Percentiles rank a stretch among this genome's conserved stretches.
Conservation (phyloP, 1,139 yeast species). For the Geotrichum cucujoidarum region DNA sequence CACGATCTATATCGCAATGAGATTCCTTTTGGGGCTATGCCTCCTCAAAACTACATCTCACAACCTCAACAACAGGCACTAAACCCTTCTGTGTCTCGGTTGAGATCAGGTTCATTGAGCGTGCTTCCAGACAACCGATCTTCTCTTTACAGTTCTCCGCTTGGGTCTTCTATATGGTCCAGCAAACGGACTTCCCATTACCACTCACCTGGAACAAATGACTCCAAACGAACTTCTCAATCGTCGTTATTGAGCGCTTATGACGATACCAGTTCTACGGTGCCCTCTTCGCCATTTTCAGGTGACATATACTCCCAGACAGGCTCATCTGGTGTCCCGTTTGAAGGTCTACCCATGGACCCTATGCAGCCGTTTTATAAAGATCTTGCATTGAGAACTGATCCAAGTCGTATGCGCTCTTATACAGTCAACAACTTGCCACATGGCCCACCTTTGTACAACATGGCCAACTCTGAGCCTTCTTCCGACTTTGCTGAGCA, state of each 20-base stretch:
- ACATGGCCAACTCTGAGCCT: constrained; percentile 15
- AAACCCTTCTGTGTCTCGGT: constrained; percentile 22
- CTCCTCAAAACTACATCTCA: constrained; percentile 13
- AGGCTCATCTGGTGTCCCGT: neutral
- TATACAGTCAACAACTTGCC: constrained; percentile 38
- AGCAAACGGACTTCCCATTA: constrained; percentile 20
- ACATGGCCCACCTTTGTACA: constrained; percentile 26
- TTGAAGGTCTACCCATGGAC: constrained; percentile 22
- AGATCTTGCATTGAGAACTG: constrained; percentile 35
- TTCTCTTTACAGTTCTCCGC: constrained; percentile 29
- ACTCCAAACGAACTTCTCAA: constrained; percentile 21
- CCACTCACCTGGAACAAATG: constrained; percentile 15
- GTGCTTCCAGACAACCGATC: constrained; percentile 25
- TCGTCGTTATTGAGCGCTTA: constrained; percentile 20
- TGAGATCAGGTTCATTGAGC: constrained; percentile 37
- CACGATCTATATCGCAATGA: constrained; percentile 17
- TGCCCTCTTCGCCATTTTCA: no score
- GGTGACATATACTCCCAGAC: no score
- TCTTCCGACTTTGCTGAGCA: constrained; percentile 12
- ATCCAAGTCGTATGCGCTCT: constrained; percentile 38
- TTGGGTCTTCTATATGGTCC: constrained; percentile 36
- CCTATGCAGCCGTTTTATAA: constrained; percentile 36
- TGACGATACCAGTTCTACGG: no score
- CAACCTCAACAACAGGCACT: constrained; percentile 6
- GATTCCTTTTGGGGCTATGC: constrained; percentile 20